phyloP scores from a whole-genome alignment of 2,329 filamentous ascomycete genomes.

The Penicillium oxalicum region DNA sequence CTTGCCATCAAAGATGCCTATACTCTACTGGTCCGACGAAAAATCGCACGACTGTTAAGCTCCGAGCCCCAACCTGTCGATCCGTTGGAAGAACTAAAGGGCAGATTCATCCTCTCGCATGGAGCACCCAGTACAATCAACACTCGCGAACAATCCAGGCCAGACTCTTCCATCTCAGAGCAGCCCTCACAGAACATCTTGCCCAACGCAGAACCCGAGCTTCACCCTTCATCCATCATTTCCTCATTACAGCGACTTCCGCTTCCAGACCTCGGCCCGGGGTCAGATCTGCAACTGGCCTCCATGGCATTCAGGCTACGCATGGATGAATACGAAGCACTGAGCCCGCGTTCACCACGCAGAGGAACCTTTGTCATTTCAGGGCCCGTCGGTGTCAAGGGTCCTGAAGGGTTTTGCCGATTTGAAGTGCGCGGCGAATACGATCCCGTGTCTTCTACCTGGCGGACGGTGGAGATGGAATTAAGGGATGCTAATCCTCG shows the following conservation, averaged over 20 bases:
- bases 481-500: constrained; percentile 28
- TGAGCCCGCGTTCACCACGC: constrained; percentile 17
- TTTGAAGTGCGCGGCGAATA: constrained; percentile 35
- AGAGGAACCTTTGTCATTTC: constrained; percentile 31
- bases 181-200: constrained; percentile 12
- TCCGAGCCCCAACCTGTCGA: constrained; percentile 10
- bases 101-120: constrained; percentile 10
- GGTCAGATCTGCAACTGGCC: constrained; percentile 31
- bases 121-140: constrained; percentile 14
- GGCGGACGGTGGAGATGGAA: constrained; percentile 27
- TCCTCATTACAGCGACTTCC: constrained; percentile 31
- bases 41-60: constrained; percentile 23
- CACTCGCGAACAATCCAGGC: constrained; percentile 14
- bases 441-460: constrained; percentile 26
- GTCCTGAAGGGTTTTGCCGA: constrained; percentile 30
- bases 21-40: constrained; percentile 23
- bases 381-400: constrained; percentile 31
- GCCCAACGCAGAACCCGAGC: constrained; percentile 10
- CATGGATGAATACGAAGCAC: constrained; percentile 21
- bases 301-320: constrained; percentile 28
- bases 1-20: constrained; percentile 33
- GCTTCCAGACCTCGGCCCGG: constrained; percentile 29
- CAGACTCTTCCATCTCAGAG: constrained; percentile 13
- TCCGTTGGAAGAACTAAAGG: constrained; percentile 11
- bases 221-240: constrained; percentile 26